Percentiles rank a stretch among this genome's conserved stretches.
phyloP scores from a whole-genome alignment of 2,329 filamentous ascomycete species.

The Cadophora sp. region DNA sequence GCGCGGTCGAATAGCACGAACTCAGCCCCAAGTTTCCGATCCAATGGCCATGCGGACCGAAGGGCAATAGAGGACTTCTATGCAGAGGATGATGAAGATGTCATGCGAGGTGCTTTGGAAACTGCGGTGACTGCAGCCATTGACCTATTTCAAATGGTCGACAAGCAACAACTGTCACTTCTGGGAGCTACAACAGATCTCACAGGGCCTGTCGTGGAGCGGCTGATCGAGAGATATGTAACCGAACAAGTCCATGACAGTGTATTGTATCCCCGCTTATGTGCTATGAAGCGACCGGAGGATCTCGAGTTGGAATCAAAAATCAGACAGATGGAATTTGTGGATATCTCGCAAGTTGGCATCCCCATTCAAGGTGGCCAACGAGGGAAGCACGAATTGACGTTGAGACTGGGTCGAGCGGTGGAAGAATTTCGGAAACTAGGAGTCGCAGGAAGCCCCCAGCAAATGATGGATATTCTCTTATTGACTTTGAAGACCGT shows the following conservation, averaged over 20 bases:
- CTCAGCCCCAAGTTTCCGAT: conserved; percentile 41
- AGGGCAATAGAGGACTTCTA: conserved; percentile 67
- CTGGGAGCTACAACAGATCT: conserved; percentile 92
- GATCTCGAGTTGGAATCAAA: conserved; percentile 89
- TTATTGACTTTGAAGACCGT: conserved; percentile 73
- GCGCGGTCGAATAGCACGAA: conserved; percentile 59
- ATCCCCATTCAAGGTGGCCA: conserved; percentile 82
- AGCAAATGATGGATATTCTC: conserved; percentile 48
- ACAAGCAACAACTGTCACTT: conserved; percentile 92
- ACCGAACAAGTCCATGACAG: conserved; percentile 88
- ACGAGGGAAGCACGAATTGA: conserved; percentile 81
- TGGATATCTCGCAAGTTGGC: conserved; percentile 94
- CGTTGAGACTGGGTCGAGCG: conserved; percentile 76
- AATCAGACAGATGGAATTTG: conserved; percentile 89
- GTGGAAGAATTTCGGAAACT: conserved; percentile 92
- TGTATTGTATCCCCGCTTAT: conserved; percentile 83
- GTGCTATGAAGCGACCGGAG: conserved; percentile 77
- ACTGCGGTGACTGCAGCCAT: conserved; percentile 93
- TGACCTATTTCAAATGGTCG: conserved; percentile 92
- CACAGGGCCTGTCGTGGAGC: conserved; percentile 89
- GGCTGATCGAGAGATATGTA: conserved; percentile 93
- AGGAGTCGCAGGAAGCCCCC: conserved; percentile 63
- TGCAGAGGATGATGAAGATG: conserved; percentile 88
- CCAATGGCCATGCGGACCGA: conserved; percentile 47
- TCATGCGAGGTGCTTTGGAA: conserved; percentile 88